Evolutionary conservation across 441 rosid species (phyloP).

Genomic region (Brassica balearica): DNA sequence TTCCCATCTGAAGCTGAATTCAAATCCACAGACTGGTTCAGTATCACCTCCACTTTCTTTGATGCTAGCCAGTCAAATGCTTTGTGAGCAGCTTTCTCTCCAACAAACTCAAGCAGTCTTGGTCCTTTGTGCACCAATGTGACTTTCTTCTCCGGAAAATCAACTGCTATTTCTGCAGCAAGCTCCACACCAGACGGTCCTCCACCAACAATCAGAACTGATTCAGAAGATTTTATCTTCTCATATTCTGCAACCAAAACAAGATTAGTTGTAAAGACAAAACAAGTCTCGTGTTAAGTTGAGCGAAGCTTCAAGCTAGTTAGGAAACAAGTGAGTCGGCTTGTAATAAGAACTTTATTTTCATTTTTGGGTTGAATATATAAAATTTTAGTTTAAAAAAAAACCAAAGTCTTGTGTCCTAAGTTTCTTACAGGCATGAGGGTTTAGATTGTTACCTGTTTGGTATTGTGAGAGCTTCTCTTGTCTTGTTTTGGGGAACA

Average conservation of each 20-base stretch:
- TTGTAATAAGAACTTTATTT: too few relatives aligned
- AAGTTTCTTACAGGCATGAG: background rate
- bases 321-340: too few relatives aligned
- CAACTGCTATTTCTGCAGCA: constrained; percentile 61
- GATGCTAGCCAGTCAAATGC: constrained; percentile 50
- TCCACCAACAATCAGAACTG: background rate
- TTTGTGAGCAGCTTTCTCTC: constrained; percentile 51
- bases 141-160: constrained; percentile 41
- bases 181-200: background rate
- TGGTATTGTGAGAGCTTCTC: too few relatives aligned
- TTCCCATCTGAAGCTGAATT: constrained; percentile 51
- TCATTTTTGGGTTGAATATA: too few relatives aligned
- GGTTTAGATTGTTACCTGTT: constrained; percentile 1
- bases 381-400: too few relatives aligned
- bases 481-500: constrained; percentile 48
- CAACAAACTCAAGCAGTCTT: constrained; percentile 54
- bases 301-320: too few relatives aligned
- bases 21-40: constrained; percentile 69
- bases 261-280: background rate
- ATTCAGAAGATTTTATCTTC: background rate
- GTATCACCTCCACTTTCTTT: constrained; percentile 58
- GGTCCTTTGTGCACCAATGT: constrained; percentile 49
- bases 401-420: too few relatives aligned
- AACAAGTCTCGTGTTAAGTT: background rate
- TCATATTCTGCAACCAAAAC: background rate